Evolutionary conservation across 2,329 filamentous ascomycete species (phyloP), one percentile per base, ranked within the genome.

Genomic region (Calonectria pteridis): DNA sequence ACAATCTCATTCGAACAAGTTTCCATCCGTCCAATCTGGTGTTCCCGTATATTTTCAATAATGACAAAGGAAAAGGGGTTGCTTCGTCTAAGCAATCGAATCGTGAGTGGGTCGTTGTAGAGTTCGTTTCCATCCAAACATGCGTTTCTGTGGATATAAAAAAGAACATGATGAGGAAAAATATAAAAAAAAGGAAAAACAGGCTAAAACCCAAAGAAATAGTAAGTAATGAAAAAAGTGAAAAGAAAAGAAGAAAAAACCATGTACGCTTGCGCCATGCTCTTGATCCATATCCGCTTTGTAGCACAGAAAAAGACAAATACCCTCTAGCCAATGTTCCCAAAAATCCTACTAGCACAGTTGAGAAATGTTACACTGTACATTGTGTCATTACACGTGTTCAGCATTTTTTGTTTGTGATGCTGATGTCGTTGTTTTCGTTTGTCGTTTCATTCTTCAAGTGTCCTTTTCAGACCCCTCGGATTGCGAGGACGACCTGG

Each of bases 401-500:
- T 46, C 20, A 55, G 35, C 28, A 13, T 33, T 35, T 43, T 50
- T 28, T 31, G 37, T 62, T 62, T 28, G 11, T 11, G 13, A 46
- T 46, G 43, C 43, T 46, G n/a, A 26, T 6, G 49, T 33, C 16
- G 6, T 20, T 16, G 20, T 35, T 33, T 31, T 5, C 29, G 11
- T 58, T 58, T 31, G 26, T 51, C 14, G 9, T 46, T 53, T 31
- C 28, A 26, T 55, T 55, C 18, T 40, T 28, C 40, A 23, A 43
- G 59, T 40, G 28, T 74, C 72, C 26, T 65, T 69, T 6, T 68
- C 72, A 9, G 73, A 74, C 5, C 73, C 73, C 33, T 74, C 73
- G 31, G 71, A 75, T 46, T 67, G 55, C 3, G 74, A 75, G n/a
- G 72, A 58, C n/a, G 74, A 75, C 14, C 74, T 26, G 4, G 65